phyloP scores from a whole-genome alignment of 2,329 filamentous ascomycete species.

The Ophiosphaerella korrae region DNA sequence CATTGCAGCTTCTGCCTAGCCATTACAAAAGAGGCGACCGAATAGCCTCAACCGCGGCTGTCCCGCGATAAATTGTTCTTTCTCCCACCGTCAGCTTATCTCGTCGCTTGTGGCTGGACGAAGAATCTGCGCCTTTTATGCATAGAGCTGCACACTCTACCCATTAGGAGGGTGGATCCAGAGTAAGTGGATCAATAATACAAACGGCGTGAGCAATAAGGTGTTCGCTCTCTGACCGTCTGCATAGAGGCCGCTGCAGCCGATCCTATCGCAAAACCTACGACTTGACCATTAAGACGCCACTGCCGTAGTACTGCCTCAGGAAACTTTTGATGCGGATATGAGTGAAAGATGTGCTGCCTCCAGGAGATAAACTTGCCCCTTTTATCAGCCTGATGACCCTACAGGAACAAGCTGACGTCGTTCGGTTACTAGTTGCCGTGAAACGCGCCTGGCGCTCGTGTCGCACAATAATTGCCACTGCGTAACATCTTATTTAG shows the following conservation, averaged over 20 bases:
- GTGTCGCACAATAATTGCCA: background rate
- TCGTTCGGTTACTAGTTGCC: constrained; percentile 2
- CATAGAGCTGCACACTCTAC: background rate
- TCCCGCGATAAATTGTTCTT: background rate
- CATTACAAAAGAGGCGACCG: background rate
- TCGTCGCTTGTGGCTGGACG: background rate
- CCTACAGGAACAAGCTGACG: no score
- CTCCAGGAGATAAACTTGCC: no score
- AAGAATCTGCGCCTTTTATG: background rate
- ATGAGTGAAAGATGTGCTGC: no score
- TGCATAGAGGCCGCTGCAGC: background rate
- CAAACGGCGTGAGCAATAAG: background rate
- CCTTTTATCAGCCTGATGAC: no score
- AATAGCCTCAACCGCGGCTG: background rate
- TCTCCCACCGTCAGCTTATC: background rate
- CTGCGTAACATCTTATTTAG: constrained; percentile 3
- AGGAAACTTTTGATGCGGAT: background rate
- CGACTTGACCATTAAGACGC: background rate
- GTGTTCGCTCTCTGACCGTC: background rate
- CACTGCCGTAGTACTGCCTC: background rate
- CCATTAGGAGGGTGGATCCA: background rate
- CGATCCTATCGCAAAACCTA: background rate
- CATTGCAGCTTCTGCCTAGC: background rate
- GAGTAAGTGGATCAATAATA: background rate
- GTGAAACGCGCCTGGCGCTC: constrained; percentile 7